Conservation (phyloP, 768 basidiomycete species). For the Lactifluus hygrophoroides region DNA sequence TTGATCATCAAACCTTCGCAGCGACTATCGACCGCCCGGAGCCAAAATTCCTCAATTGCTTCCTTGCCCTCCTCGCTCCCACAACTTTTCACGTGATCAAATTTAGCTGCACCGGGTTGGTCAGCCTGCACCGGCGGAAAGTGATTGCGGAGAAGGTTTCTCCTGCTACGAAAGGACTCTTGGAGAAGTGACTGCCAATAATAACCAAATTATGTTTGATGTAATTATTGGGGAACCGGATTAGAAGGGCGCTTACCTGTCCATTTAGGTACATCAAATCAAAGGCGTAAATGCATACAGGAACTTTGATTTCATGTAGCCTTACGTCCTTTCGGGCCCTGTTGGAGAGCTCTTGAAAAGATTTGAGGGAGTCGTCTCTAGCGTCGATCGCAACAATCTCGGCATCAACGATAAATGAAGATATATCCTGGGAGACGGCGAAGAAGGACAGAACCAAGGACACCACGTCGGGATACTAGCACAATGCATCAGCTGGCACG, state of each 20-base stretch:
- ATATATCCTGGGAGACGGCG: slow-evolving; percentile 31
- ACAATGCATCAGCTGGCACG: slow-evolving; percentile 11
- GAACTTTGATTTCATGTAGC: slow-evolving; percentile 62
- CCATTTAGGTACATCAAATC: slow-evolving; percentile 84
- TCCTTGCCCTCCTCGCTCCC: slow-evolving; percentile 54
- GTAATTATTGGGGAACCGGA: slow-evolving; percentile 2
- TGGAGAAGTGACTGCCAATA: slow-evolving; percentile 52
- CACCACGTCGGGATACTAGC: slow-evolving; percentile 76
- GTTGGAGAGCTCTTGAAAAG: slow-evolving; percentile 84
- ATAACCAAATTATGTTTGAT: slow-evolving; percentile 10
- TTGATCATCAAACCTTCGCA: slow-evolving; percentile 96
- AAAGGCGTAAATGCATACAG: slow-evolving; percentile 81
- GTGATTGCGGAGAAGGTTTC: slow-evolving; percentile 50
- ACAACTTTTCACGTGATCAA: slow-evolving; percentile 66
- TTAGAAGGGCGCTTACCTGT: slow-evolving; percentile 42
- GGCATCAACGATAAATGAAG: slow-evolving; percentile 74
- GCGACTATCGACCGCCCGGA: slow-evolving; percentile 60
- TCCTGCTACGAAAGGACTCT: slow-evolving; percentile 61
- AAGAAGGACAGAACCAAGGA: slow-evolving; percentile 48
- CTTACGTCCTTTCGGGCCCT: slow-evolving; percentile 78
- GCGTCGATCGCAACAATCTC: slow-evolving; percentile 82
- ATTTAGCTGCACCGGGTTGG: slow-evolving; percentile 44
- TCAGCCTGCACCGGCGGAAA: slow-evolving; percentile 47
- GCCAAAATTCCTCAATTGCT: slow-evolving; percentile 69
- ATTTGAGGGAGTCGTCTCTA: slow-evolving; percentile 48